Evolutionary conservation across 495 filamentous ascomycete genomes (phyloP).

Genomic region (Gamarada debralockiae): DNA sequence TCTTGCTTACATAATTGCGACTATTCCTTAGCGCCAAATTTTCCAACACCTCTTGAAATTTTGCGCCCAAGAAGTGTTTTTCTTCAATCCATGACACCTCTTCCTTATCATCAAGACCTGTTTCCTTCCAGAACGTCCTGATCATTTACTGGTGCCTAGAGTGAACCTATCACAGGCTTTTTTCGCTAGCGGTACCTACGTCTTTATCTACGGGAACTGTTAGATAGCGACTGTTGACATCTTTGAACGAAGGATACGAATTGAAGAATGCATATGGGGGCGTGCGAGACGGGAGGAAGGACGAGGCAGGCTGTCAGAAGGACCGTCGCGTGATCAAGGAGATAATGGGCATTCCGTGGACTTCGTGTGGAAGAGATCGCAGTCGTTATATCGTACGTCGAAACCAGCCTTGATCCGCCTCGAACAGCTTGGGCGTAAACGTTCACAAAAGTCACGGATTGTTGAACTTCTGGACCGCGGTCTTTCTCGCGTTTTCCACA

Average conservation of each 20-base stretch:
- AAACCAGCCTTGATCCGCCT: too few species aligned
- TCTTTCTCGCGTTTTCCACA: too few species aligned
- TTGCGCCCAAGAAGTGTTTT: slow-evolving; percentile 1
- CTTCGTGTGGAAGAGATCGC: too few species aligned
- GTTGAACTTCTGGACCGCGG: too few species aligned
- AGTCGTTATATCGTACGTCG: too few species aligned
- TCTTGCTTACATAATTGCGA: slow-evolving; percentile 13
- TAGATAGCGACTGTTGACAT: slow-evolving; percentile 29
- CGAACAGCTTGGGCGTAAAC: too few species aligned
- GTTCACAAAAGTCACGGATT: too few species aligned
- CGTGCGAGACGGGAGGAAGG: too few species aligned
- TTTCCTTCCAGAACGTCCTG: slow-evolving; percentile 26
- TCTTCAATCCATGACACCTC: slow-evolving; percentile 20
- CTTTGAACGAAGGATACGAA: background rate
- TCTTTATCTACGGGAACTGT: slow-evolving; percentile 26
- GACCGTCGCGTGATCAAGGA: too few species aligned
- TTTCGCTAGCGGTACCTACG: slow-evolving; percentile 32
- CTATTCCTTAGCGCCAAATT: slow-evolving; percentile 2
- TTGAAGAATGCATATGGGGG: background rate
- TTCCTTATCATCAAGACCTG: slow-evolving; percentile 31
- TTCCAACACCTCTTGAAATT: background rate
- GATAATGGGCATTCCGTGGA: too few species aligned
- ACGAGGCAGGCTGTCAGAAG: too few species aligned
- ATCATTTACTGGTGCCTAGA: slow-evolving; percentile 31
- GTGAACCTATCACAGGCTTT: slow-evolving; percentile 23